Conservation (phyloP, 1,139 yeast genomes). For the Scheffersomyces segobiensis region DNA sequence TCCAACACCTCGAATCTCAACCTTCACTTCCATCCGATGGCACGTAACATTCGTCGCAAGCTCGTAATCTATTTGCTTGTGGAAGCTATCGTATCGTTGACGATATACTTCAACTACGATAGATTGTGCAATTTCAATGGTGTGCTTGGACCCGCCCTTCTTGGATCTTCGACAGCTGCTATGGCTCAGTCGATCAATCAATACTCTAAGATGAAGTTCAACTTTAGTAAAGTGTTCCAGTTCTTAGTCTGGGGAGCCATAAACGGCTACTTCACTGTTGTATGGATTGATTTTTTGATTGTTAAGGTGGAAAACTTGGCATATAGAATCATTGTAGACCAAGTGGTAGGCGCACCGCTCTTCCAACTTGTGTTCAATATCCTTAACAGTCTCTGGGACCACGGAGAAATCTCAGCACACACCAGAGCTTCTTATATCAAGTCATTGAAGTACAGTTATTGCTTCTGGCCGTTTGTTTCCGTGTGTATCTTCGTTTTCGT, state of each 20-base stretch:
- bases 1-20: slow-evolving; percentile 4
- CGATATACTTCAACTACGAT: slow-evolving; percentile 31
- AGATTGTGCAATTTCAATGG: slow-evolving; percentile 2
- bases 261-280: slow-evolving; percentile 55
- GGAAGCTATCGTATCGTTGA: slow-evolving; percentile 23
- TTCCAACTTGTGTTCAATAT: slow-evolving; percentile 55
- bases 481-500: slow-evolving; percentile 49
- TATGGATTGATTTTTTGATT: slow-evolving; percentile 58
- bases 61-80: slow-evolving; percentile 16
- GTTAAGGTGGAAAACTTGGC: slow-evolving; percentile 31
- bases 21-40: slow-evolving; percentile 4
- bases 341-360: slow-evolving; percentile 52
- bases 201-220: slow-evolving; percentile 40
- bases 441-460: slow-evolving; percentile 53
- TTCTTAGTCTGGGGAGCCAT: slow-evolving; percentile 63
- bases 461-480: slow-evolving; percentile 63
- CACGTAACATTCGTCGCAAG: slow-evolving; percentile 3
- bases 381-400: slow-evolving; percentile 57
- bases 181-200: slow-evolving; percentile 62
- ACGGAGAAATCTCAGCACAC: slow-evolving; percentile 33
- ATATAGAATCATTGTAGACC: slow-evolving; percentile 51
- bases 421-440: slow-evolving; percentile 40
- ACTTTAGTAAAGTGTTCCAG: slow-evolving; percentile 43
- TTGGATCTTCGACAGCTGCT: slow-evolving; percentile 53
- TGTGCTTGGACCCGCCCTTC: slow-evolving; percentile 36